A percentile compares a stretch with the other conserved stretches of the same genome.
These are phyloP conservation scores for Kazachstania psychrophila DNA, from an alignment of 805 yeast species.

Conservation along the genomic window DNA sequence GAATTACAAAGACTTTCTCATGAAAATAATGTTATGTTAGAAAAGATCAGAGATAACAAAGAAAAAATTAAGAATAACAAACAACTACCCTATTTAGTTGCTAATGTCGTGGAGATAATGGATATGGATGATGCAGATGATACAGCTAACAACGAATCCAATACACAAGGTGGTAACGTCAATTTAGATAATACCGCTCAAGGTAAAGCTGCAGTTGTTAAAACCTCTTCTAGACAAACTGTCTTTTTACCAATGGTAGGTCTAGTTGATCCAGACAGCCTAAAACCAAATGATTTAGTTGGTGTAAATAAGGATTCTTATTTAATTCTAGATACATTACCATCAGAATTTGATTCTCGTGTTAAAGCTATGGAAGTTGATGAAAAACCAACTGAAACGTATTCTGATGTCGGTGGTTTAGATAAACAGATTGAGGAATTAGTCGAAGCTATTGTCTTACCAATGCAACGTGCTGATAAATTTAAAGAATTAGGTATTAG, in stretches of 20 bases:
- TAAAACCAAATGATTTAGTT: conserved; percentile 94
- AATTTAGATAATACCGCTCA: conserved; percentile 84
- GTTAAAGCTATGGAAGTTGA: conserved; percentile 99
- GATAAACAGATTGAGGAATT: conserved; percentile 97
- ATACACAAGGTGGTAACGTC: conserved; percentile 88
- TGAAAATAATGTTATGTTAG: conserved; percentile 87
- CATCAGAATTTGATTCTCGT: conserved; percentile 94
- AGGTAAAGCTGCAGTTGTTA: conserved; percentile 96
- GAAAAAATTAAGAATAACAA: conserved; percentile 93
- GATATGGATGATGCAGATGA: conserved; percentile 79
- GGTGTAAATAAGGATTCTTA: conserved; percentile 98
- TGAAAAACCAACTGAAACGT: conserved; percentile 95
- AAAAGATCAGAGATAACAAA: conserved; percentile 88
- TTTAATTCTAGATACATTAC: conserved; percentile 83
- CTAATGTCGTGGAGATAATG: conserved; percentile 89
- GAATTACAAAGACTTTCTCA: conserved; percentile 85
- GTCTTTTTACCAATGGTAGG: conserved; percentile 94
- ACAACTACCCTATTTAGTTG: conserved; percentile 92
- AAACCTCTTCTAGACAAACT: conserved; percentile 95
- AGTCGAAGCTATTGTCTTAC: conserved; percentile 95
- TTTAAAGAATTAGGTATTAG: conserved; percentile 89
- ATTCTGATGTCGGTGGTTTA: conserved; percentile 94
- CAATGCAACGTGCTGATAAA: conserved; percentile 97
- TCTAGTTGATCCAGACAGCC: conserved; percentile 78
- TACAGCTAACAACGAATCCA: conserved; percentile 42